Base-by-base conservation (phyloP, 192 early-diverging fungal species). In the Borealophlyctis nickersoniae region DNA sequence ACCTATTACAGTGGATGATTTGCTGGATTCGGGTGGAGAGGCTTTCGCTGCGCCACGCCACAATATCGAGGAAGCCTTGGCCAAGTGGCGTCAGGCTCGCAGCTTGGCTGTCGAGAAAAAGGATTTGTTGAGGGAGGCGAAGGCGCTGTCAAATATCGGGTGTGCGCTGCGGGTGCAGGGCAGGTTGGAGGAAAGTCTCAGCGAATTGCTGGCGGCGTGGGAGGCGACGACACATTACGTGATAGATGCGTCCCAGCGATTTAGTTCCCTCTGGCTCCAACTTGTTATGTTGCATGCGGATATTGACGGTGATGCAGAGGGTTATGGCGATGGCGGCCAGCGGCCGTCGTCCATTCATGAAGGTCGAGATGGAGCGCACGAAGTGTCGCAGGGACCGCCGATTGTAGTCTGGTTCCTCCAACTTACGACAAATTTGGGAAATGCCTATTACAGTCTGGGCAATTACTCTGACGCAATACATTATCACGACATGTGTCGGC, bases 331-430 rank as follows among this genome's bases (percentile, higher is more conserved):
- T 26, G 48, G 22, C 69, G 67, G 26, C 39, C n/a, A 5, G 4
- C 50, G 45, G 5, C 27, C 28, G 35, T 67, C 48, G 34, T 26
- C 49, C 36, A 55, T 27, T 62, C 2, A 14, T 23, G 19, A 50
- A 39, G 55, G 28, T 22, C 2, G 36, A 3, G 31, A 45, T 45
- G 9, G 9, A 4, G 26, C 4, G 2, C 52, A 33, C 14, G 71
- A 76, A 58, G 32, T 62, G 4, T 72, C 73, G 19, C 73, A 74
- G 45, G 82, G 82, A 4, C 82, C 82, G 26, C 78, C 82, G 19
- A 81, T 84, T 52, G 77, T 81, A 0, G 71, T 79, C 2, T 78
- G 75, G 63, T 73, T 81, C 49, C 39, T 81, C 48, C 71, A 81
- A 59, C 65, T 84, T 5, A 63, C 66, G n/a, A 81, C 77, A 0